These are phyloP conservation scores for Teunomyces panamensis DNA, from an alignment of 805 yeast species.

Conservation along the genomic window DNA sequence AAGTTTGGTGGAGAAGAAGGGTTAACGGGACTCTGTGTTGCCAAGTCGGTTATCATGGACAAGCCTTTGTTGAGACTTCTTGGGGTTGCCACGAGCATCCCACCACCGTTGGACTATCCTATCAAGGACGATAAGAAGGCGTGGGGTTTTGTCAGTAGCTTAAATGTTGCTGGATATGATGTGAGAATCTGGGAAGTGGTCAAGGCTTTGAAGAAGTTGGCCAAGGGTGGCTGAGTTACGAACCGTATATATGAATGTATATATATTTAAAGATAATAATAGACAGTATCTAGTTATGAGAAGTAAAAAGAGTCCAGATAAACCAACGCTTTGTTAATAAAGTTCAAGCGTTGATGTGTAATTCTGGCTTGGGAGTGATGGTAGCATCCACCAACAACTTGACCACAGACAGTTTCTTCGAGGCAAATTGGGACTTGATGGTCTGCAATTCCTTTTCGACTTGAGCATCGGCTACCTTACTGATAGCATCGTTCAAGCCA, in stretches of 20 bases:
- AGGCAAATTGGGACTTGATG: slow-evolving; percentile 62
- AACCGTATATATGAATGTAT: slow-evolving; percentile 3
- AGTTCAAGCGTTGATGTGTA: slow-evolving; percentile 68
- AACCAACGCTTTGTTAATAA: no score
- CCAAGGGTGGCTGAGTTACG: slow-evolving; percentile 25
- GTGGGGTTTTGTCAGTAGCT: slow-evolving; percentile 80
- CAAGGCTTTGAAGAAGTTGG: slow-evolving; percentile 37
- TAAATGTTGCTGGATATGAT: slow-evolving; percentile 84
- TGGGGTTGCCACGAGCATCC: slow-evolving; percentile 74
- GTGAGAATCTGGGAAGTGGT: slow-evolving; percentile 63
- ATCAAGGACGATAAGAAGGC: slow-evolving; percentile 76
- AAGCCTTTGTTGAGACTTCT: slow-evolving; percentile 56
- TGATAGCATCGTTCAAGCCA: slow-evolving; percentile 73
- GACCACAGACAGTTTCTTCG: slow-evolving; percentile 66
- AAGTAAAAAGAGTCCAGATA: not conserved
- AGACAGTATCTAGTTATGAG: slow-evolving; percentile 4
- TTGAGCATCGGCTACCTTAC: slow-evolving; percentile 70
- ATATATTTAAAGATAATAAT: slow-evolving; percentile 3
- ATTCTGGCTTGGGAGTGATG: slow-evolving; percentile 72
- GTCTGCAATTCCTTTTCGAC: slow-evolving; percentile 68
- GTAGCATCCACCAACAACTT: slow-evolving; percentile 78
- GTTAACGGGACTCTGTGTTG: slow-evolving; percentile 79
- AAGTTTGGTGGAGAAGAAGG: slow-evolving; percentile 99
- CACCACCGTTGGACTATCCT: slow-evolving; percentile 90
- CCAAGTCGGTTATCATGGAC: slow-evolving; percentile 86